Base-by-base conservation (phyloP, 768 basidiomycete genomes). In the Collybia sp. region DNA sequence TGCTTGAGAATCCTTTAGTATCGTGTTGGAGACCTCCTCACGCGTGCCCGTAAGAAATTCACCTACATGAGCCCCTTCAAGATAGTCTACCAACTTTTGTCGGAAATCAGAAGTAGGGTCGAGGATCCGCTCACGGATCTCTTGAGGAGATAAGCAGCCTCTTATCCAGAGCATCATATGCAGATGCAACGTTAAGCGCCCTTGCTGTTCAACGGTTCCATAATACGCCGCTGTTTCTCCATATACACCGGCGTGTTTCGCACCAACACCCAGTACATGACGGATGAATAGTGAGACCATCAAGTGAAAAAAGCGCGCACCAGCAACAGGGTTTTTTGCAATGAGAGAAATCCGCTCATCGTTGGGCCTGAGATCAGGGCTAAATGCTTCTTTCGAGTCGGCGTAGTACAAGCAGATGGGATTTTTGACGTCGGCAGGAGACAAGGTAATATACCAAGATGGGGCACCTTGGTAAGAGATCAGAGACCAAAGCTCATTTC, bases 131-230 rank as follows among this genome's bases (percentile, higher is more conserved):
- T 37, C 35, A 4, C 35, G 35, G 6, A 37, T 67, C 40, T 69
- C 57, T 42, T 70, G 59, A 3, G 67, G 70, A 8, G 62, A 50
- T 0, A 60, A 36, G 2, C 47, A 46, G 13, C 57, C 55, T 19
- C 32, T 15, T 1, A 72, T 55, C 68, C 69, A 74, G 1, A 71
- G 15, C 1, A 72, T 31, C 25, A 66, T 16, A 49, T 72, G 70
- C 2, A 69, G 35, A 53, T 74, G 72, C 2, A 73, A 41, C 0
- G 65, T 68, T 0, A 67, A 43, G 3, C 60, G 35, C 1, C 68
- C 68, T 52, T 72, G 68, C 46, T 65, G 58, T 44, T 71, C 69
- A 41, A 67, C 59, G 1, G 54, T 58, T 4, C 60, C 60, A 56
- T 62, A 64, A 49, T 65, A 69, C 0, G 53, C 64, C 1, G 44